Evolutionary conservation across 2,329 filamentous ascomycete genomes (phyloP).

Genomic region (Penicillium sp.): DNA sequence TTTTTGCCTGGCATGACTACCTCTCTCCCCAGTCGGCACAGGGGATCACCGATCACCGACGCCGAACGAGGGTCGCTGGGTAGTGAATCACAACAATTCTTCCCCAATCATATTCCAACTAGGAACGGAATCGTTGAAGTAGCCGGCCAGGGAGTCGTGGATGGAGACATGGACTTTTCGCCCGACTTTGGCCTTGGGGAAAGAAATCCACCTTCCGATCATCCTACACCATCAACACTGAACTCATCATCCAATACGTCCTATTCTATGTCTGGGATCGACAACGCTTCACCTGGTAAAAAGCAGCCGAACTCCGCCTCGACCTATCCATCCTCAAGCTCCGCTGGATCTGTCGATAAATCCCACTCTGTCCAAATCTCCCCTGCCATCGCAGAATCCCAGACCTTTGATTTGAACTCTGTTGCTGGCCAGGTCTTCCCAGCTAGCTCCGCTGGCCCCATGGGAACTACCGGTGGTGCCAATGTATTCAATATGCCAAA

Average conservation of each 20-base stretch:
- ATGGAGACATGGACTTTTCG: conserved; percentile 37
- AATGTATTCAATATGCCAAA: conserved; percentile 29
- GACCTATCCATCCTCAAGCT: conserved; percentile 10
- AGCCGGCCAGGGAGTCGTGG: conserved; percentile 4
- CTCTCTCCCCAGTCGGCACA: conserved; percentile 32
- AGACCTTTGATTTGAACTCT: conserved; percentile 18
- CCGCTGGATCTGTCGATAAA: conserved; percentile 18
- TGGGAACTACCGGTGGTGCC: conserved; percentile 22
- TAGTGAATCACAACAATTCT: conserved; percentile 12
- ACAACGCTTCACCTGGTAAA: conserved; percentile 30
- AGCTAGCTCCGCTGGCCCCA: conserved; percentile 14
- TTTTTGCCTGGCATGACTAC: conserved; percentile 10
- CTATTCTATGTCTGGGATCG: conserved; percentile 31
- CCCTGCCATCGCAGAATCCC: conserved; percentile 16
- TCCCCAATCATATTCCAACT: conserved; percentile 5
- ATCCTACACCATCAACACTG: conserved; percentile 39
- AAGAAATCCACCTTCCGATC: conserved; percentile 34
- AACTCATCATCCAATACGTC: conserved; percentile 42
- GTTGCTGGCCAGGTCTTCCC: conserved; percentile 19
- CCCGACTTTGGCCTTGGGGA: conserved; percentile 34
- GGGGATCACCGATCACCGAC: conserved; percentile 9
- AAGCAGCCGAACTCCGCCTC: conserved; percentile 22
- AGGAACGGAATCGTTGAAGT: conserved; percentile 1
- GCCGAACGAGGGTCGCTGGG: background rate
- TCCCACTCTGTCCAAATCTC: conserved; percentile 16